Evolutionary conservation across 805 yeast genomes (phyloP).

Genomic region (Metschnikowia gelsemii): DNA sequence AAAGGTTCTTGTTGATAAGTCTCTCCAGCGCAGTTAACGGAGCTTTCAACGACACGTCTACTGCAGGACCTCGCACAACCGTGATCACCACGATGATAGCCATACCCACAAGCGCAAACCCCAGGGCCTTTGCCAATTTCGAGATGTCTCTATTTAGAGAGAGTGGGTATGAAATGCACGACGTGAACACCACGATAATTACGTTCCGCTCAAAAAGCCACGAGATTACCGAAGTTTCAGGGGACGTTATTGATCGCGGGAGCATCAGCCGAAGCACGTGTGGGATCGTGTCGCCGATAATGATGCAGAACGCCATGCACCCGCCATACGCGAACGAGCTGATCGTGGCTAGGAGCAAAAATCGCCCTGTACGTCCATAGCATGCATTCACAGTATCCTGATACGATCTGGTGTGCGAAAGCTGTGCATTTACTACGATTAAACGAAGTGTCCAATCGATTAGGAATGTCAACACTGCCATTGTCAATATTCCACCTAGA

Average conservation of each 20-base stretch:
- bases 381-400: constrained; percentile 83
- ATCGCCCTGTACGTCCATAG: constrained; percentile 71
- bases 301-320: constrained; percentile 87
- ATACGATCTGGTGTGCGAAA: constrained; percentile 73
- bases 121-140: constrained; percentile 81
- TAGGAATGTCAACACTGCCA: constrained; percentile 59
- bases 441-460: constrained; percentile 87
- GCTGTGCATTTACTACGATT: constrained; percentile 77
- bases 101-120: constrained; percentile 86
- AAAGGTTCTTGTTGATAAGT: constrained; percentile 61
- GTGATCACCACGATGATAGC: constrained; percentile 71
- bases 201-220: constrained; percentile 64
- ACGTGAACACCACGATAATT: constrained; percentile 68
- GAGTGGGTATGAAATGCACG: constrained; percentile 77
- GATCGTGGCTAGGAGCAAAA: constrained; percentile 68
- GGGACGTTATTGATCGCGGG: constrained; percentile 40
- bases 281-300: constrained; percentile 93
- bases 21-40: constrained; percentile 40
- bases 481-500: constrained; percentile 63
- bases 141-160: constrained; percentile 80
- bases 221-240: constrained; percentile 33
- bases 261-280: constrained; percentile 75
- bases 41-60: constrained; percentile 50
- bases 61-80: constrained; percentile 67
- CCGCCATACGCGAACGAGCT: constrained; percentile 94